A percentile compares a stretch with the other conserved stretches of the same genome.
phyloP scores from a whole-genome alignment of 1,284 basidiomycete genomes.

The Moesziomyces parantarcticus region DNA sequence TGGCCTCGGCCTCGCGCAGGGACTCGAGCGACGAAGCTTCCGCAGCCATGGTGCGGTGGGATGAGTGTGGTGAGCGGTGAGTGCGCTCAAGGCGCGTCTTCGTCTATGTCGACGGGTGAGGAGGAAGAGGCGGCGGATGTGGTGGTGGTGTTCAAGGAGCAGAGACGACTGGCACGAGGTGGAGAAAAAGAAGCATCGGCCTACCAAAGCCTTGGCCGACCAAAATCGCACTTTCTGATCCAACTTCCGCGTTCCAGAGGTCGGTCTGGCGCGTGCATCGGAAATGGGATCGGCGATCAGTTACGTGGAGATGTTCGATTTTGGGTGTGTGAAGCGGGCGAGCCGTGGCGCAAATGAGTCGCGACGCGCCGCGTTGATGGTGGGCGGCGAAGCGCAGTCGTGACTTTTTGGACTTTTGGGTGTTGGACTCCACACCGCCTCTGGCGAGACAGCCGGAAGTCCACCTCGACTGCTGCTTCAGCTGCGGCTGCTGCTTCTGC shows the following conservation, averaged over 20 bases:
- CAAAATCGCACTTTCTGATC: no score
- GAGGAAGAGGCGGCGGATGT: not conserved
- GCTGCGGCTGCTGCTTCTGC: no score
- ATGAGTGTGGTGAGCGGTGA: not conserved
- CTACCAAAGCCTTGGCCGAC: no score
- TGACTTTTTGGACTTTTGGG: not conserved
- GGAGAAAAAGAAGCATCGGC: no score
- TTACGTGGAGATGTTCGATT: no score
- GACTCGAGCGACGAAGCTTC: conserved; percentile 38
- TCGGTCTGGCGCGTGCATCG: no score
- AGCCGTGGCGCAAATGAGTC: conserved; percentile 17
- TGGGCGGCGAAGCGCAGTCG: not conserved
- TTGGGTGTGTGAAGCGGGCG: no score
- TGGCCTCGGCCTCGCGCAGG: conserved; percentile 42
- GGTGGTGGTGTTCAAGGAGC: no score
- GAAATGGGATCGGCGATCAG: no score
- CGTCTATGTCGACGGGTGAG: not conserved
- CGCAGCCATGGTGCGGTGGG: conserved; percentile 25
- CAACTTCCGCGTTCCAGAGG: no score
- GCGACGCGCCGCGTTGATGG: conserved; percentile 7
- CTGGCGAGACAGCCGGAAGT: not conserved
- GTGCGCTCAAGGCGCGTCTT: not conserved
- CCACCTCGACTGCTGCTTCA: no score
- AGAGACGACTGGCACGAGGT: no score
- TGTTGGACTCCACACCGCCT: not conserved